These are phyloP conservation scores for Colletotrichum euphorbiae DNA, from an alignment of 2,329 filamentous ascomycete genomes.

Conservation along the genomic window DNA sequence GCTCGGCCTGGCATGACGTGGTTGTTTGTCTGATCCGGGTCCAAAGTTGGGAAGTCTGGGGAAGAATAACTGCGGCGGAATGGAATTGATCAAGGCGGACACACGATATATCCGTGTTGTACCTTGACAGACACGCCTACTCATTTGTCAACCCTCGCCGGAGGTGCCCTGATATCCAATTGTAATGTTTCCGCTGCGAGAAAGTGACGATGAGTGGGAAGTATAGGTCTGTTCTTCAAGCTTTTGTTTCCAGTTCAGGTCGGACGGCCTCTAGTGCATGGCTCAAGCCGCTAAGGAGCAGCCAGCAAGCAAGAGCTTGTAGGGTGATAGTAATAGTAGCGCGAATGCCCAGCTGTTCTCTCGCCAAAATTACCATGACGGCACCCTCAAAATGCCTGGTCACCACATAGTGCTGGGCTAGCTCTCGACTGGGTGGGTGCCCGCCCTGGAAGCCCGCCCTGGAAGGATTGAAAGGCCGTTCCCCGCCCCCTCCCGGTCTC, in stretches of 20 bases:
- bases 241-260: slow-evolving; percentile 35
- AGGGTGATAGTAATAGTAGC: slow-evolving; percentile 15
- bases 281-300: neutral
- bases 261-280: neutral
- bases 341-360: neutral
- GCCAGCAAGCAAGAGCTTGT: slow-evolving; percentile 3
- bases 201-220: neutral
- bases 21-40: neutral
- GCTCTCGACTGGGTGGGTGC: neutral
- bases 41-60: slow-evolving; percentile 21
- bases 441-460: too few species aligned
- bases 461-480: slow-evolving; percentile 9
- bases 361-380: neutral
- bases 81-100: neutral
- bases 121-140: neutral
- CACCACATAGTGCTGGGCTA: slow-evolving; percentile 16
- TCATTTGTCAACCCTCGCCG: neutral
- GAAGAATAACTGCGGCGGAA: slow-evolving; percentile 13
- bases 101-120: too few species aligned
- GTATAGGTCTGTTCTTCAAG: slow-evolving; percentile 11
- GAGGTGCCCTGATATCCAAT: too few species aligned
- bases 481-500: slow-evolving; percentile 16
- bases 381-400: neutral
- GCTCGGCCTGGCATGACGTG: slow-evolving; percentile 14
- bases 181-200: neutral